A percentile compares a stretch with the other conserved stretches of the same genome.
Conservation (phyloP, 2,329 filamentous ascomycete genomes). For the Raffaelea arxii region DNA sequence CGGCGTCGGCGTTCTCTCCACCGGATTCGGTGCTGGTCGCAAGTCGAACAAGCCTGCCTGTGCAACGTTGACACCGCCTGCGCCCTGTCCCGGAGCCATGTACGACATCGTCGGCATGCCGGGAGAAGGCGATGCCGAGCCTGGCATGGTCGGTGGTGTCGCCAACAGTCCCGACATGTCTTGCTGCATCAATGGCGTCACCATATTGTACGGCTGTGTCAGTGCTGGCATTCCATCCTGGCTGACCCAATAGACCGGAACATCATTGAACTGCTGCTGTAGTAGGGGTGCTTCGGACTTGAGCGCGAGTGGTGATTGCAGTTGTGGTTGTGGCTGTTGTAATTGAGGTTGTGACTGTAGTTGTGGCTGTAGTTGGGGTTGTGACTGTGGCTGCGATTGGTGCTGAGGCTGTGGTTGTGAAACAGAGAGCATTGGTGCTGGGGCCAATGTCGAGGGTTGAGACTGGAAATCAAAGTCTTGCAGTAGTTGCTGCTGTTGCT, state of each 20-base stretch:
- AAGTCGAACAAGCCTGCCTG: too few relatives aligned
- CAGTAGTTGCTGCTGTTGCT: conserved; percentile 1
- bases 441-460: too few relatives aligned
- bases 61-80: too few relatives aligned
- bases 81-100: conserved; percentile 6
- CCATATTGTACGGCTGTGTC: too few relatives aligned
- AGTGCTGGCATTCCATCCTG: too few relatives aligned
- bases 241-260: background rate
- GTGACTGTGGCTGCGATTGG: background rate
- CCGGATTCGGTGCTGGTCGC: background rate
- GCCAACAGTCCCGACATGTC: too few relatives aligned
- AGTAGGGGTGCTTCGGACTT: too few relatives aligned
- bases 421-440: background rate
- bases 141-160: background rate
- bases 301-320: too few relatives aligned
- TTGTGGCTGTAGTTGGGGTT: background rate
- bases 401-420: background rate
- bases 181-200: too few relatives aligned
- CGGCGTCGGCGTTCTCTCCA: conserved; percentile 7
- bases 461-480: too few relatives aligned
- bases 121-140: background rate
- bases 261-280: background rate
- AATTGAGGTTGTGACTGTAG: too few relatives aligned
- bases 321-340: too few relatives aligned
- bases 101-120: conserved; percentile 3